Percentiles rank a stretch among this genome's conserved stretches.
These are phyloP conservation scores for Immersiporthe knoxdaviesiana DNA, from an alignment of 2,329 filamentous ascomycete species.

Conservation along the genomic window DNA sequence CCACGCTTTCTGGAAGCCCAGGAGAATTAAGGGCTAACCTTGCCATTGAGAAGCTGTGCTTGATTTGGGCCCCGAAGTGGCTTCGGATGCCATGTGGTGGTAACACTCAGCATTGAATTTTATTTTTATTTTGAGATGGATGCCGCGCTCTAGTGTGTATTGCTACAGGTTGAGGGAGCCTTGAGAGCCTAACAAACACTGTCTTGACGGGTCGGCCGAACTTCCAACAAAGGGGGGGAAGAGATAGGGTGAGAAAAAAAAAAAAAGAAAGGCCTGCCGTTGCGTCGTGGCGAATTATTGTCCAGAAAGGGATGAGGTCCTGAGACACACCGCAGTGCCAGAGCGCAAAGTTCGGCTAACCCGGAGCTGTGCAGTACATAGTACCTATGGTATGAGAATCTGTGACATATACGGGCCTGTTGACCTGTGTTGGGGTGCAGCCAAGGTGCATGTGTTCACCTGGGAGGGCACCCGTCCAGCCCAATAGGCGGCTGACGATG, in stretches of 20 bases:
- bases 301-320: neutral
- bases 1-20: constrained; percentile 25
- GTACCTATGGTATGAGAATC: neutral
- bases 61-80: neutral
- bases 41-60: neutral
- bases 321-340: neutral
- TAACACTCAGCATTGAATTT: neutral
- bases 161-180: neutral
- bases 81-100: neutral
- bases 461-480: neutral
- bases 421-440: neutral
- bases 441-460: neutral
- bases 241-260: neutral
- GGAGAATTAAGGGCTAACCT: constrained; percentile 21
- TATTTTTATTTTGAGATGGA: neutral
- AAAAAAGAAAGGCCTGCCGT: neutral
- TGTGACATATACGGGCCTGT: neutral
- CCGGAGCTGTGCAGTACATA: neutral
- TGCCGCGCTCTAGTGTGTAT: neutral
- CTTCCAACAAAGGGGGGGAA: neutral
- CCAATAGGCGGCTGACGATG: neutral
- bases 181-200: neutral
- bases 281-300: neutral
- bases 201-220: neutral
- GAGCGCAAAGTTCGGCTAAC: neutral